These are phyloP conservation scores for Ilex paraguariensis DNA, from an alignment of 305 asterid species.

Conservation along the genomic window DNA sequence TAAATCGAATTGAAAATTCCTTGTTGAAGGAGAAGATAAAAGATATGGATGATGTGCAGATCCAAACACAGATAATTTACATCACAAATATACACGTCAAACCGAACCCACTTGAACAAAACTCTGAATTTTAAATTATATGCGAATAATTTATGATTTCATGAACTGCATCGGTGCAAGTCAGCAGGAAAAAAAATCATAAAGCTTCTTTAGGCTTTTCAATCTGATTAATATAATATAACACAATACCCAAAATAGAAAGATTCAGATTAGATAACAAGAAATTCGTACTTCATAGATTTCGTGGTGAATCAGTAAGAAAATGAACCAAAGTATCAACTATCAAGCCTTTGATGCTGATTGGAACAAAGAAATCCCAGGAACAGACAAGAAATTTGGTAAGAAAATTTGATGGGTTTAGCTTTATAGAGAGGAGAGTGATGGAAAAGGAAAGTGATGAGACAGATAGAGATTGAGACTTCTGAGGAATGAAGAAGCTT, in stretches of 20 bases:
- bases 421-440: constrained; percentile 8
- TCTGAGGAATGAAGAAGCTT: constrained; percentile 52
- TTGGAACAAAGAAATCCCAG: not conserved
- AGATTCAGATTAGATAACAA: constrained; percentile 16
- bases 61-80: not conserved
- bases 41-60: not conserved
- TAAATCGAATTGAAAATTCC: too few relatives aligned
- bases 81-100: too few relatives aligned
- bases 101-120: too few relatives aligned
- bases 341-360: constrained; percentile 11
- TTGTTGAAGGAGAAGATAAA: not conserved
- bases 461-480: constrained; percentile 25
- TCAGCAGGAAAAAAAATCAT: too few relatives aligned
- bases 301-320: constrained; percentile 15
- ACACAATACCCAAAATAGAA: not conserved
- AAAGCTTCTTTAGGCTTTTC: too few relatives aligned
- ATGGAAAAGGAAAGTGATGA: constrained; percentile 16
- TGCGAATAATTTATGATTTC: too few relatives aligned
- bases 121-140: too few relatives aligned
- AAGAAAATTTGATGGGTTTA: constrained; percentile 7
- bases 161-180: too few relatives aligned
- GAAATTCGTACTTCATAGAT: constrained; percentile 21
- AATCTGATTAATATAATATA: too few relatives aligned
- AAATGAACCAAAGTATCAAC: constrained; percentile 7
- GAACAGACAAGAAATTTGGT: constrained; percentile 3